phyloP scores from a whole-genome alignment of 2,329 filamentous ascomycete species.

The Talaromyces sp. region DNA sequence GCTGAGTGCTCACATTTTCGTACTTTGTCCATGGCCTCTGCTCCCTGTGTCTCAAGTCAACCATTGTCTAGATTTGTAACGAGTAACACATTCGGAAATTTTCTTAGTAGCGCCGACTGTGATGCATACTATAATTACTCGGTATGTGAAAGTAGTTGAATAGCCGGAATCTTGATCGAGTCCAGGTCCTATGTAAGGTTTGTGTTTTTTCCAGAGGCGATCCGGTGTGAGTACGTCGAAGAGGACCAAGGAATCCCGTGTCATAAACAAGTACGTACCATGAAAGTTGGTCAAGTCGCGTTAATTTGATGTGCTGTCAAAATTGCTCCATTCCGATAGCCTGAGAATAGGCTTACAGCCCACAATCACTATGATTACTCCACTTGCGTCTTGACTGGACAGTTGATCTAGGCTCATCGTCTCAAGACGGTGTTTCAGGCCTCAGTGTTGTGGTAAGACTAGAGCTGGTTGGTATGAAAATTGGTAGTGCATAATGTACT shows the following conservation, averaged over 20 bases:
- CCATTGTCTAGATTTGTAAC: background rate
- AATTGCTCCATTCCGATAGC: background rate
- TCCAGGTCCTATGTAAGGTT: background rate
- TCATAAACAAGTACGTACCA: too few relatives aligned
- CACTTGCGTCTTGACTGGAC: background rate
- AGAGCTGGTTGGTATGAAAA: background rate
- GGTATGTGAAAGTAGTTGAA: background rate
- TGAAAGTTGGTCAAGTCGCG: background rate
- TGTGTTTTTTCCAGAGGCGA: background rate
- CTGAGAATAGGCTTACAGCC: background rate
- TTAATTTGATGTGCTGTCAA: background rate
- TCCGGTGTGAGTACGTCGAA: background rate
- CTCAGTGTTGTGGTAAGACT: background rate
- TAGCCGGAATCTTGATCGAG: background rate
- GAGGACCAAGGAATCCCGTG: too few relatives aligned
- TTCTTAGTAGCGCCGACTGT: background rate
- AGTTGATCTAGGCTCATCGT: background rate
- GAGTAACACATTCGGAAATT: background rate
- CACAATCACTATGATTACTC: background rate
- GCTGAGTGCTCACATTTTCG: constrained; percentile 9
- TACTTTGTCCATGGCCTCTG: background rate
- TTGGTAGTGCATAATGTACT: background rate
- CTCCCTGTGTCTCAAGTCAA: background rate
- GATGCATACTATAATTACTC: background rate
- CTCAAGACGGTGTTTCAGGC: background rate